Evolutionary conservation across 257 asterid species (phyloP), one percentile per base, ranked within the genome.

Genomic region (Lithospermum erythrorhizon): DNA sequence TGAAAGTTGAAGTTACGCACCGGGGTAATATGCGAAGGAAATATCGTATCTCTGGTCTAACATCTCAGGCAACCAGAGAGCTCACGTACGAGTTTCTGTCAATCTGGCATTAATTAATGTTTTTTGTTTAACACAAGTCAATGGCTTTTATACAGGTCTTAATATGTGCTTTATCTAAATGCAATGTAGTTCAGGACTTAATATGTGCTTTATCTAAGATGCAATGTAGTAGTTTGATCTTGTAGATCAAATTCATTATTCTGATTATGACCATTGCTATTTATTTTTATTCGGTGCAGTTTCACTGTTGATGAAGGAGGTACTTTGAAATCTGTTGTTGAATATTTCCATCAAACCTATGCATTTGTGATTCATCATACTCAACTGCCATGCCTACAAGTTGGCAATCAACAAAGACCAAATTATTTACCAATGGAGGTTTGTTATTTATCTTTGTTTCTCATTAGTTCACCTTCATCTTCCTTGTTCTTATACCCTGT

Each of bases 381-480:
- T 0, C 95, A 86, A 32, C 77, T 87, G 82, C 98, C 98, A 60
- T 91, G 96, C 61, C 76, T 91, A 59, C 98, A 91, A 91, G 98
- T 91, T 54, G 98, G 96, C 62, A 91, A 86, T 76, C 78, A 81
- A 58, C 94, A 79, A 53, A 78, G 96, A 68, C 95, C 95, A 48
- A 91, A 91, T 75, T 91, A 83, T 65, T 65, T 91, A 65, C 98
- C 99, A 0, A 86, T 93, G 97, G 99, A 93, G 95, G 98, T 91
- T 14, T 53, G 54, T 71, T 54, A 60, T 27, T 68, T 62, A 24
- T 57, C 60, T 25, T 52, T 2, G 20, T 49, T 57, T 37, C 65
- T 19, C n/a, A 48, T 57, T 23, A 14, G 25, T 47, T 24, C 17
- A 16, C 13, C 35, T 57, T 27, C n/a, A n/a, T 63, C 3, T 17